phyloP scores from a whole-genome alignment of 2,329 filamentous ascomycete species.

The Aspergillus intermedius region DNA sequence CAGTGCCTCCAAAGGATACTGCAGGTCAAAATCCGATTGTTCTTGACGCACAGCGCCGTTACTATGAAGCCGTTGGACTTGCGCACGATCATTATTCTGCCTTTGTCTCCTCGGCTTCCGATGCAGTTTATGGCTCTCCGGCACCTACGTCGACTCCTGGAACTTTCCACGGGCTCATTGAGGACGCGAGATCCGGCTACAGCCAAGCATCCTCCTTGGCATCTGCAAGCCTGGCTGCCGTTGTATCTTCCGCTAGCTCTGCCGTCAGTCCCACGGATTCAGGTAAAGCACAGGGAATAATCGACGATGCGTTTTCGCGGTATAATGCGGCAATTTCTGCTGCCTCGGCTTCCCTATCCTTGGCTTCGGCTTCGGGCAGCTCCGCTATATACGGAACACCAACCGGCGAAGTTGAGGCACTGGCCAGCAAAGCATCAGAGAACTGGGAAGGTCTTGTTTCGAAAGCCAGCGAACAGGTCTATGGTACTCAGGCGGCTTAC shows the following conservation, averaged over 20 bases:
- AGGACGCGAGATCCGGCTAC: slow-evolving; percentile 31
- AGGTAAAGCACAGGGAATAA: slow-evolving; percentile 31
- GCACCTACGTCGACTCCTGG: slow-evolving; percentile 34
- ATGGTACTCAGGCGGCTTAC: slow-evolving; percentile 59
- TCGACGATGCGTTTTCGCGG: slow-evolving; percentile 39
- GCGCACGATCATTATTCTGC: slow-evolving; percentile 74
- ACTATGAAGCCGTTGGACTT: slow-evolving; percentile 71
- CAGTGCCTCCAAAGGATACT: slow-evolving; percentile 58
- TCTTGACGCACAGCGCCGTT: slow-evolving; percentile 59
- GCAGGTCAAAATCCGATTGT: slow-evolving; percentile 48
- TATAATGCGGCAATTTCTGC: slow-evolving; percentile 40
- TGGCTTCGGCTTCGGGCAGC: slow-evolving; percentile 37
- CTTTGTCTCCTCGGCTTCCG: slow-evolving; percentile 66
- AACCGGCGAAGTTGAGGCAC: slow-evolving; percentile 31
- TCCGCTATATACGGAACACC: slow-evolving; percentile 39
- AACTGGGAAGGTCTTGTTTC: slow-evolving; percentile 60
- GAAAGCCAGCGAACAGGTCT: slow-evolving; percentile 62
- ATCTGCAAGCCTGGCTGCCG: slow-evolving; percentile 35
- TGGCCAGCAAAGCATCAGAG: slow-evolving; percentile 51
- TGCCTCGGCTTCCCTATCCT: slow-evolving; percentile 37
- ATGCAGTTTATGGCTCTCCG: slow-evolving; percentile 59
- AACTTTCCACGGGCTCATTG: slow-evolving; percentile 28
- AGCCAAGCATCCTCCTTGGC: slow-evolving; percentile 31
- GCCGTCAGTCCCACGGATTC: slow-evolving; percentile 28
- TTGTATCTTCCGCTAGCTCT: slow-evolving; percentile 36